These are phyloP conservation scores for Penicillium daleae DNA, from an alignment of 495 filamentous ascomycete species.

Conservation along the genomic window DNA sequence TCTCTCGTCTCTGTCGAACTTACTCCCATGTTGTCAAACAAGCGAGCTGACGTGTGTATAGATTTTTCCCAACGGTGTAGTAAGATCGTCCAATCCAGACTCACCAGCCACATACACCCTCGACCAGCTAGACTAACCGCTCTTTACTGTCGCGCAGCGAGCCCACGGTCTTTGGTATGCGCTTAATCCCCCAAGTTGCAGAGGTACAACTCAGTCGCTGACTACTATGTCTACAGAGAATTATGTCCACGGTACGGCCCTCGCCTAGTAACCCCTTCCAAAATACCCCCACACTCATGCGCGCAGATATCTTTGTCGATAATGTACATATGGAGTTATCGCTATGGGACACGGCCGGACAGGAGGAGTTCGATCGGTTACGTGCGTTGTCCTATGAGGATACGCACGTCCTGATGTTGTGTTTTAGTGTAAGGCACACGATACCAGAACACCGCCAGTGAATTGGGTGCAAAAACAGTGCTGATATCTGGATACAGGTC, in stretches of 20 bases:
- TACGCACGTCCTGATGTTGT: slow-evolving; percentile 97
- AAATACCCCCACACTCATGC: slow-evolving; percentile 15
- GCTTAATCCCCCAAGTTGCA: slow-evolving; percentile 5
- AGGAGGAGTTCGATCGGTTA: slow-evolving; percentile 98
- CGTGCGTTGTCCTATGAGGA: slow-evolving; percentile 96
- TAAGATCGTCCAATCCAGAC: slow-evolving; percentile 37
- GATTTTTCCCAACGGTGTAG: slow-evolving; percentile 98
- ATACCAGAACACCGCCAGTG: background rate
- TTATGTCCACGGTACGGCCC: slow-evolving; percentile 88
- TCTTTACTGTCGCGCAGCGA: slow-evolving; percentile 55
- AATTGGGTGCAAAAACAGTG: background rate
- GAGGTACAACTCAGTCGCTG: slow-evolving; percentile 25
- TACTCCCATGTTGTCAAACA: slow-evolving; percentile 4
- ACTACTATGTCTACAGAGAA: slow-evolving; percentile 65
- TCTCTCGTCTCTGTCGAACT: slow-evolving; percentile 3
- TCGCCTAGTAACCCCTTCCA: slow-evolving; percentile 17
- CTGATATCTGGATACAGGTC: slow-evolving; percentile 52
- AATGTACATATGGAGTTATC: slow-evolving; percentile 94
- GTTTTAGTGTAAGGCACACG: slow-evolving; percentile 70
- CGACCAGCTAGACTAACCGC: slow-evolving; percentile 31
- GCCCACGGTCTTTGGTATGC: slow-evolving; percentile 88
- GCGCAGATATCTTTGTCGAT: slow-evolving; percentile 93
- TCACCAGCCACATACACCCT: background rate
- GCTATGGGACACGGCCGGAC: slow-evolving; percentile 96
- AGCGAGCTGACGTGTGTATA: slow-evolving; percentile 41